Evolutionary conservation across 2,329 filamentous ascomycete genomes (phyloP), one percentile per base, ranked within the genome.

Genomic region (Alternaria hordeiaustralica): DNA sequence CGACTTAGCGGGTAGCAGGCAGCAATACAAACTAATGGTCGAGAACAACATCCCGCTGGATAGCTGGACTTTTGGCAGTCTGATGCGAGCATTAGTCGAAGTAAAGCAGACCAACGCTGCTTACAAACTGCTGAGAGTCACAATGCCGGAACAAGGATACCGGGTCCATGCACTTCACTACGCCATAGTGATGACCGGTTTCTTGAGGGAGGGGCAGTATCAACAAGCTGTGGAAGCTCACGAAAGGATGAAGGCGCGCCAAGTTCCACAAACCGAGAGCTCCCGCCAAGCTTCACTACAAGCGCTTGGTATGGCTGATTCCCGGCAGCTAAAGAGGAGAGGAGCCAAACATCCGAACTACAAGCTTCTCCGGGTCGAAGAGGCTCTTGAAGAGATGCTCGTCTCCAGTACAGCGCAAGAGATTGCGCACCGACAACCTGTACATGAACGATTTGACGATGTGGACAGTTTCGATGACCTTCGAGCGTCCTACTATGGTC

Each of bases 31-130:
- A 28, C 82, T 82, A 58, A 91, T 92, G 87, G 78, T 84, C 50
- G 73, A 81, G 5, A 77, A 82, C 44, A 78, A 82, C 0, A 79
- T 91, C 30, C 77, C 80, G 28, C 81, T 85, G 10, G 85, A 91
- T 71, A 80, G 77, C 4, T 83, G 85, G 75, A 90, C 89, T 2
- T 90, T 89, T 72, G 84, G 84, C 49, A 86, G 88, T 53, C 76
- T 91, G 44, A 89, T 92, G 84, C 84, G 87, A 58, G 83, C 83
- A 26, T 77, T 91, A 53, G 80, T 83, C 9, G 79, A 86, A 60
- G 77, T 84, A 50, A 82, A 84, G 55, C 84, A 86, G 66, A 85
- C 88, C 7, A 81, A 85, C 64, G 82, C 84, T 51, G 89, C 89
- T 4, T 84, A 82, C 61, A 83, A 83, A 50, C 84, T 91, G 36